Evolutionary conservation across 2,329 filamentous ascomycete species (phyloP).

Genomic region (Fusarium piperis): DNA sequence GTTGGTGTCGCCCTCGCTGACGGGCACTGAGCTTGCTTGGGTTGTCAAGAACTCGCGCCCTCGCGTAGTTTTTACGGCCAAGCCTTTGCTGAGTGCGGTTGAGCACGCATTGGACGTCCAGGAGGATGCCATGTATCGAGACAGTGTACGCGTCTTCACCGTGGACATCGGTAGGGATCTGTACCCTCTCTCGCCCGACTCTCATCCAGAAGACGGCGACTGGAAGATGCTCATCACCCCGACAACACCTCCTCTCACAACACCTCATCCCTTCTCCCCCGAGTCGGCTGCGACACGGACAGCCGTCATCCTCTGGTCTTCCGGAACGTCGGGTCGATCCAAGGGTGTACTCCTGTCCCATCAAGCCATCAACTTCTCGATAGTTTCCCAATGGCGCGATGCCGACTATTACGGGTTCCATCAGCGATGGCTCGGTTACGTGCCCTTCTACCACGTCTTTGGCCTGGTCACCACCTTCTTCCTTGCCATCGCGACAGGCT

Average conservation of each 20-base stretch:
- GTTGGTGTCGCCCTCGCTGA: constrained; percentile 52
- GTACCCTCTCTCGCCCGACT: constrained; percentile 45
- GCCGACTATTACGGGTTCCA: constrained; percentile 55
- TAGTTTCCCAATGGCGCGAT: constrained; percentile 58
- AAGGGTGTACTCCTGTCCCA: constrained; percentile 81
- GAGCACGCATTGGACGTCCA: constrained; percentile 48
- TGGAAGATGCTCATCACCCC: constrained; percentile 72
- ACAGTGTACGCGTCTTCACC: constrained; percentile 68
- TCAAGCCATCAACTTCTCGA: constrained; percentile 70
- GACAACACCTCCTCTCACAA: constrained; percentile 55
- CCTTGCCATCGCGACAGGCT: constrained; percentile 60
- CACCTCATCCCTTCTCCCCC: constrained; percentile 49
- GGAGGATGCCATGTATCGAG: constrained; percentile 46
- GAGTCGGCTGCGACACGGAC: constrained; percentile 63
- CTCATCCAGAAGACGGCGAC: constrained; percentile 48
- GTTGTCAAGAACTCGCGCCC: constrained; percentile 54
- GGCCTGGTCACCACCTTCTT: constrained; percentile 67
- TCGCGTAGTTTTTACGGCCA: constrained; percentile 49
- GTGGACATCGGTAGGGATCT: constrained; percentile 50
- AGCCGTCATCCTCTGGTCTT: constrained; percentile 58
- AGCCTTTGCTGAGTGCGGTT: constrained; percentile 45
- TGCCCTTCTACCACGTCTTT: constrained; percentile 77
- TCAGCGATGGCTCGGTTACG: constrained; percentile 66
- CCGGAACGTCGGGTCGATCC: constrained; percentile 76
- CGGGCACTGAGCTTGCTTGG: constrained; percentile 52